Percentiles rank a stretch among this genome's conserved stretches.
Evolutionary conservation across 352 stramenopile genomes (phyloP).

Genomic region (Globisporangium mamillatum): DNA sequence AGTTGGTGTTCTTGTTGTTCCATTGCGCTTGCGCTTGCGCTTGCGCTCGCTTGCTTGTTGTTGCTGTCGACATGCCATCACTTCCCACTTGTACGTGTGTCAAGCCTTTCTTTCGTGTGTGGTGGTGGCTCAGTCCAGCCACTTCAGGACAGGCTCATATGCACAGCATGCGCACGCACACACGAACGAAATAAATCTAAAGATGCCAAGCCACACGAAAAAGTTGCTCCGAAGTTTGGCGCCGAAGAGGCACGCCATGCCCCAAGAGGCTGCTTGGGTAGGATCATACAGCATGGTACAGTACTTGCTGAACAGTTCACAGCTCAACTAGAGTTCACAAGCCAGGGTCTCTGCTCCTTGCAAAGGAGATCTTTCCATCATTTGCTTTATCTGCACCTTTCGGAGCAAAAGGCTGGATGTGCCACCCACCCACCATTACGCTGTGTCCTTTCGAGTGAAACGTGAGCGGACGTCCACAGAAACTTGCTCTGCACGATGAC

Average conservation of each 20-base stretch:
- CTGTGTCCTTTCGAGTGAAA: too few relatives aligned
- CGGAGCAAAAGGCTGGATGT: too few relatives aligned
- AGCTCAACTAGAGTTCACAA: too few relatives aligned
- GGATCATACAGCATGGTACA: too few relatives aligned
- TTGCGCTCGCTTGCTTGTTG: not conserved
- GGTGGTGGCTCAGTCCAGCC: not conserved
- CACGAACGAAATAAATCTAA: not conserved
- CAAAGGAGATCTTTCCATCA: too few relatives aligned
- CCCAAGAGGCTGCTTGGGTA: not conserved
- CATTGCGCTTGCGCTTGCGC: not conserved
- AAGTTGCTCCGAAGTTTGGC: not conserved
- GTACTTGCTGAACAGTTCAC: too few relatives aligned
- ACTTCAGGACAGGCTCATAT: not conserved
- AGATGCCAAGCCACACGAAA: not conserved
- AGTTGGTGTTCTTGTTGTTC: not conserved
- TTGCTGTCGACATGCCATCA: not conserved
- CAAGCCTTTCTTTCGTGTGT: not conserved
- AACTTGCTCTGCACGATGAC: too few relatives aligned
- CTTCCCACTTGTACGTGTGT: not conserved
- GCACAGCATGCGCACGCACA: not conserved
- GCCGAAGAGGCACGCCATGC: not conserved
- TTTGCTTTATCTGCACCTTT: too few relatives aligned
- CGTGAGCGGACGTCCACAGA: too few relatives aligned
- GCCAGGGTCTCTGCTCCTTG: too few relatives aligned
- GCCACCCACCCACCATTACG: too few relatives aligned